Conservation (phyloP, 192 early-diverging fungal species). For the Coemansia sp. region DNA sequence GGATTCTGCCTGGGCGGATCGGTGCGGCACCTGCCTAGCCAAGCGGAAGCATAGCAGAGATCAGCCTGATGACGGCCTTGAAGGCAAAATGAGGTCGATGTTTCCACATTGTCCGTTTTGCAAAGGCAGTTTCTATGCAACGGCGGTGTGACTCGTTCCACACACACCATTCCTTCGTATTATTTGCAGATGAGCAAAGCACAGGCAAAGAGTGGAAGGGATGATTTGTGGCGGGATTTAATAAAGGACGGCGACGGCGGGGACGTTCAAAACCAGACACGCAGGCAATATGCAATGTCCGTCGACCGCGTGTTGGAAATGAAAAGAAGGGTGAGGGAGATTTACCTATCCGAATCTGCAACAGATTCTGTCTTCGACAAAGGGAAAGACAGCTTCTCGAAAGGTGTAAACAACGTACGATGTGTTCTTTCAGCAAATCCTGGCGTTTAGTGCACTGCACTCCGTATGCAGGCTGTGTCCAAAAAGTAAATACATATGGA, state of each 20-base stretch:
- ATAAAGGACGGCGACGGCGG: too few species aligned
- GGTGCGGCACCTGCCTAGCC: constrained; percentile 39
- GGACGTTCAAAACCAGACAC: background rate
- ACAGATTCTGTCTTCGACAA: background rate
- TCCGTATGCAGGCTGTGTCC: background rate
- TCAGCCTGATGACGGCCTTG: constrained; percentile 2
- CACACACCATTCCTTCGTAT: too few species aligned
- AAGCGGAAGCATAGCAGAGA: constrained; percentile 15
- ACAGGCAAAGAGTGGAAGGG: background rate
- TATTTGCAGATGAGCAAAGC: background rate
- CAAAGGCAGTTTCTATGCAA: constrained; percentile 30
- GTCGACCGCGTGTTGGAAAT: background rate
- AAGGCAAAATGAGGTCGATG: constrained; percentile 2
- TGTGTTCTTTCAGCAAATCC: background rate
- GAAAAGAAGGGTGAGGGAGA: background rate
- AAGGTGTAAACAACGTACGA: background rate
- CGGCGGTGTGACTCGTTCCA: constrained; percentile 17
- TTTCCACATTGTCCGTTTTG: constrained; percentile 43
- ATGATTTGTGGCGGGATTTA: background rate
- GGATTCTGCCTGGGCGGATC: constrained; percentile 28
- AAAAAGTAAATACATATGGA: background rate
- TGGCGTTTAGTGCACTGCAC: background rate
- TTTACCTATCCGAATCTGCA: background rate
- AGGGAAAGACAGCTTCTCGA: background rate
- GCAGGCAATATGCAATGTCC: background rate